Evolutionary conservation across 257 asterid genomes (phyloP).

Genomic region (Solanum chmielewskii): DNA sequence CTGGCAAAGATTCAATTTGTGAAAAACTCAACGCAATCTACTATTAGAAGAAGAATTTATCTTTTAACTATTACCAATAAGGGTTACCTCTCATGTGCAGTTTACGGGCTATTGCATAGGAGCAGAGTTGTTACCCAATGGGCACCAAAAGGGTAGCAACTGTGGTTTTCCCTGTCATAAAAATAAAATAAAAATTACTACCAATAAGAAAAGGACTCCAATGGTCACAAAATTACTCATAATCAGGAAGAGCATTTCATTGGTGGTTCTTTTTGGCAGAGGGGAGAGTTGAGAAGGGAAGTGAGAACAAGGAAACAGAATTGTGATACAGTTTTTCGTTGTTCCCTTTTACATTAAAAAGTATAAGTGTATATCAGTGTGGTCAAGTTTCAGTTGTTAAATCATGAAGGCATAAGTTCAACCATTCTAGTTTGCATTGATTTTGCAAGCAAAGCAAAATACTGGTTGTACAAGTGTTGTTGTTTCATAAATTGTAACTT

Average conservation of each 20-base stretch:
- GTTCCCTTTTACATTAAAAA: too few relatives aligned
- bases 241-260: background rate
- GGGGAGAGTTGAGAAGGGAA: background rate
- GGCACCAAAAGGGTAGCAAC: background rate
- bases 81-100: too few relatives aligned
- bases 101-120: background rate
- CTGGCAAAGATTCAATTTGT: background rate
- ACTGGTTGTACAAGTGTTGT: background rate
- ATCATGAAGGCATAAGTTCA: background rate
- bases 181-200: too few relatives aligned
- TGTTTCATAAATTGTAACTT: background rate
- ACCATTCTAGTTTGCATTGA: background rate
- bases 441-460: background rate
- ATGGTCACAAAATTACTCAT: background rate
- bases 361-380: too few relatives aligned
- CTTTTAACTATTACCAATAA: background rate
- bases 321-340: too few relatives aligned
- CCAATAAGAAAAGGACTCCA: background rate
- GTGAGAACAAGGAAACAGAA: background rate
- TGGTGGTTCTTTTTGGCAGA: background rate
- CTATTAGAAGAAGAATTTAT: background rate
- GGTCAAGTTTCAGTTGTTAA: background rate
- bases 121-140: background rate
- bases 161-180: background rate
- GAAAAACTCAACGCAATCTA: background rate